Evolutionary conservation across 768 basidiomycete genomes (phyloP), one percentile per base, ranked within the genome.

Genomic region (Hemileccinum impolitum): DNA sequence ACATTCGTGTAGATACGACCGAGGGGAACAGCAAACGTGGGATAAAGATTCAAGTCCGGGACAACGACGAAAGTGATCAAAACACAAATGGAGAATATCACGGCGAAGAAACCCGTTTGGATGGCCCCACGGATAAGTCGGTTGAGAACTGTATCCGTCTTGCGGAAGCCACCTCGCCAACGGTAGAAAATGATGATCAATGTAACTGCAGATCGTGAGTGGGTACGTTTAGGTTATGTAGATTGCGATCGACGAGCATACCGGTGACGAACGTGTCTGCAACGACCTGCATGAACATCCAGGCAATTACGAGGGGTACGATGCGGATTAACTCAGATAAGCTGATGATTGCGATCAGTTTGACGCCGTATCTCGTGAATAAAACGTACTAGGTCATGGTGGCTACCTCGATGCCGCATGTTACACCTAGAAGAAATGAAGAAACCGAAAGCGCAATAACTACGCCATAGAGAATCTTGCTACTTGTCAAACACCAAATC

Each of bases 121-220:
- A 81, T 61, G 11, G 78, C 76, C 18, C 78, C 77, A 43, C 76
- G 75, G 49, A 80, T 79, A 9, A 81, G 65, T 23, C 76, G 74
- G 51, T 77, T 76, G 56, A 80, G 74, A 46, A 79, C 70, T 0
- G 70, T 76, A 54, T 82, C 78, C 3, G 75, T 81, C 54, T 66
- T 72, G 13, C 64, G 66, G 61, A 79, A 76, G n/a, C 80, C 79
- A n/a, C 79, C 80, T 42, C 73, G 69, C 6, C 72, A 73, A 36
- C 71, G 72, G 50, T 57, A 51, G 43, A 77, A 66, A 23, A 74
- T 61, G 43, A 58, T 57, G 28, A 26, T 57, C 28, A 57, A 41
- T 6, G 53, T 55, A 8, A 61, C 66, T 56, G 68, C 21, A 21
- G 11, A 12, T 28, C 14, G 11, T 7, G 1, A 26, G 2, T 43